Conservation (phyloP, 2,329 filamentous ascomycete genomes). For the Paracoccidioides lutzii region DNA sequence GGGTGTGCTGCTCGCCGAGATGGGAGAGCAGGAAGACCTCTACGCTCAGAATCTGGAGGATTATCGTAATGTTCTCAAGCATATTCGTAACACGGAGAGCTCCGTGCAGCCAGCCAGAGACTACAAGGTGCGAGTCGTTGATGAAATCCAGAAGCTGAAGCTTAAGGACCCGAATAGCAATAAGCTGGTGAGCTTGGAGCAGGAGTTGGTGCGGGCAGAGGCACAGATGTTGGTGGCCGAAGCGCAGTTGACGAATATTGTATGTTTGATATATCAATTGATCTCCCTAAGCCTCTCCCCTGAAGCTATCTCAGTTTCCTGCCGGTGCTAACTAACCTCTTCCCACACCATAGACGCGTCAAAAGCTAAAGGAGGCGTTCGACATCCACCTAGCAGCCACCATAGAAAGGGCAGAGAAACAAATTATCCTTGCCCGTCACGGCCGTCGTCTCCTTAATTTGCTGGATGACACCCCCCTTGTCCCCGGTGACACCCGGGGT, state of each 20-base stretch:
- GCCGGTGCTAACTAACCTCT: not conserved
- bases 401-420: conserved; percentile 94
- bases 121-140: conserved; percentile 71
- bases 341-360: conserved; percentile 53
- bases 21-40: conserved; percentile 83
- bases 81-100: conserved; percentile 88
- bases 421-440: conserved; percentile 84
- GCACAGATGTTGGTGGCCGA: conserved; percentile 93
- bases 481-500: conserved; percentile 68
- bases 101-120: conserved; percentile 89
- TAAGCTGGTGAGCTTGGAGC: conserved; percentile 72
- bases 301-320: not conserved
- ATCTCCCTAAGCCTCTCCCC: not conserved
- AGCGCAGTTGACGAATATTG: conserved; percentile 88
- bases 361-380: conserved; percentile 93
- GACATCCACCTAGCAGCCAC: conserved; percentile 77
- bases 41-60: conserved; percentile 84
- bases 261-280: conserved; percentile 35
- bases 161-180: conserved; percentile 80
- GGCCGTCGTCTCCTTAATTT: conserved; percentile 72
- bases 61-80: conserved; percentile 68
- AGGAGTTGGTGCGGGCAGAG: conserved; percentile 91
- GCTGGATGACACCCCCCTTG: conserved; percentile 78
- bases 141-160: conserved; percentile 87
- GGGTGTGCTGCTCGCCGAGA: conserved; percentile 78